Base-by-base conservation (phyloP, 2,329 filamentous ascomycete species). In the Colletotrichum sp. region DNA sequence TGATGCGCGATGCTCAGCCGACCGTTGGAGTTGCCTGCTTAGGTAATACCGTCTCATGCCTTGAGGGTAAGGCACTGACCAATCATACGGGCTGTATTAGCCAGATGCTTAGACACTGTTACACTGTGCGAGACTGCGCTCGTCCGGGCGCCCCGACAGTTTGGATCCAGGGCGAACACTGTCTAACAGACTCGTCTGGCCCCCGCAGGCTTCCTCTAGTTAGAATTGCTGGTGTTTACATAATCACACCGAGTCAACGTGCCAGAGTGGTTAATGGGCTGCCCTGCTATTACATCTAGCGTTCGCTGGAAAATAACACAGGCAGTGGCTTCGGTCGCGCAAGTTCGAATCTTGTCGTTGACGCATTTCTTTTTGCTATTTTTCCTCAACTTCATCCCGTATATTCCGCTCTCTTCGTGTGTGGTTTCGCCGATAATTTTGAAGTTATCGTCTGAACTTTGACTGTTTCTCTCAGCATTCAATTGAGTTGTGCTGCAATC, bases 281-380 rank as follows among this genome's bases (percentile, higher is more conserved):
- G 74, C 74, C 74, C 74, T 75, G 74, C 74, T 75, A 75, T 70
- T 22, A 18, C 22, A 5, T n/a, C n/a, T 28, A 13, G 6, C n/a
- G 18, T 32, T 34, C 8, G 32, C 12, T 62, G 24, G 24, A 52
- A 16, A 22, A 13, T 10, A 63, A 36, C 26, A 34, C 4, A 75
- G 74, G 74, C 74, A 73, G 70, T 75, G 74, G 74, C 74, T 75
- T 75, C 74, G 74, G 73, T 75, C 73, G 73, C 73, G 73, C 73
- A 75, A 72, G 73, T 75, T 75, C 73, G 73, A 75, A 73, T 75
- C 74, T 73, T 75, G 74, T 74, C 74, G 74, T 75, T 75, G 74
- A 73, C 60, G 68, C 55, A 59, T 5, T 32, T 16, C 2, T 44
- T 65, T 64, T 70, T 34, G 57, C n/a, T 5, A 8, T 4, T n/a